These are phyloP conservation scores for Grigorovia jiainica DNA, from an alignment of 805 yeast species.

Conservation along the genomic window DNA sequence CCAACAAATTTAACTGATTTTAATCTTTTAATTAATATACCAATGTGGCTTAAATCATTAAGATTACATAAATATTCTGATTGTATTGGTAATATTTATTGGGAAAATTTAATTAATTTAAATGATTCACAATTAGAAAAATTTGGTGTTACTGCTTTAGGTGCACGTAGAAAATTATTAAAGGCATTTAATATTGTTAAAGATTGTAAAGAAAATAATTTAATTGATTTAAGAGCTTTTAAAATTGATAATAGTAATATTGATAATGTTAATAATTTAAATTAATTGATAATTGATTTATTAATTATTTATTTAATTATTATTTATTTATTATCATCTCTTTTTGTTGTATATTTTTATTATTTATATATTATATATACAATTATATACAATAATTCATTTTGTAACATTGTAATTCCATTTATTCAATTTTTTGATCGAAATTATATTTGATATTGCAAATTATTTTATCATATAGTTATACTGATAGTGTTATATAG, in stretches of 20 bases:
- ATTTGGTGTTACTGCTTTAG: constrained; percentile 85
- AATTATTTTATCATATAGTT: no score
- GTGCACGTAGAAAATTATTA: constrained; percentile 87
- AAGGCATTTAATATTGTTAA: constrained; percentile 85
- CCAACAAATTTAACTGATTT: constrained; percentile 43
- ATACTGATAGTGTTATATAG: no score
- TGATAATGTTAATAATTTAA: no score
- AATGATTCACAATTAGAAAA: constrained; percentile 60
- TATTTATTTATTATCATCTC: no score
- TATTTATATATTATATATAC: no score
- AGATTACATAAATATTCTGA: constrained; percentile 92
- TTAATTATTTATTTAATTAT: no score
- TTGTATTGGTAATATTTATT: constrained; percentile 59
- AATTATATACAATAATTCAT: no score
- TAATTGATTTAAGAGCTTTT: constrained; percentile 16
- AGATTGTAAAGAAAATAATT: constrained; percentile 38
- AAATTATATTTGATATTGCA: no score
- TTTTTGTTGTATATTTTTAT: no score
- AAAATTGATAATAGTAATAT: no score
- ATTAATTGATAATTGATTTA: not conserved
- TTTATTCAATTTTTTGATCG: no score
- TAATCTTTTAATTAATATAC: constrained; percentile 62
- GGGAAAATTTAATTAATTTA: constrained; percentile 71
- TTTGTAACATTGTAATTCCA: no score
- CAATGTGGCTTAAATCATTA: constrained; percentile 84